phyloP scores from a whole-genome alignment of 2,329 filamentous ascomycete species.

The Monilinia fructigena region DNA sequence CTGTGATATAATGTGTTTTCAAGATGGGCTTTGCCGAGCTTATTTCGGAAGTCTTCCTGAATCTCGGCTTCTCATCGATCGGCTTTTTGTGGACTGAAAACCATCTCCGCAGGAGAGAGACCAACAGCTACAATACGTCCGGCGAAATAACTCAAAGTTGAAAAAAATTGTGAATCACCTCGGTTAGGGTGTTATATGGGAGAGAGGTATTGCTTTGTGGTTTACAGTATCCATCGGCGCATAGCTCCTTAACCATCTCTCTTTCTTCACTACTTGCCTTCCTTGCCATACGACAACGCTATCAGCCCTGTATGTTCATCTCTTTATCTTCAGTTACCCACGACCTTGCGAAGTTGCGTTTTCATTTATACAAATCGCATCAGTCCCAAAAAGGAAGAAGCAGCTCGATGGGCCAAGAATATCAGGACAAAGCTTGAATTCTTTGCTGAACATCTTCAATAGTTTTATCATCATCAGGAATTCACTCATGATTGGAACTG shows the following conservation, averaged over 20 bases:
- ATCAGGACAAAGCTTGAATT: conserved; percentile 3
- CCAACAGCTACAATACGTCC: no score
- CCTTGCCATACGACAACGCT: conserved; percentile 18
- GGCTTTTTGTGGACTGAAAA: no score
- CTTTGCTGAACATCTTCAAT: not conserved
- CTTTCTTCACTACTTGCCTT: no score
- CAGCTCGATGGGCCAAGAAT: not conserved
- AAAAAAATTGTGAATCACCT: no score
- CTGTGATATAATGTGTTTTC: no score
- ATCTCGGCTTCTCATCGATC: no score
- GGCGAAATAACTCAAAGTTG: no score
- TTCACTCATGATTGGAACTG: not conserved
- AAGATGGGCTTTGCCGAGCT: no score
- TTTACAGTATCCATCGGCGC: conserved; percentile 28
- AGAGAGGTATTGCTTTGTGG: conserved; percentile 10
- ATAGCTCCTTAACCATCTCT: not conserved
- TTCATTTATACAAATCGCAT: conserved; percentile 25
- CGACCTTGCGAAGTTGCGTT: conserved; percentile 1
- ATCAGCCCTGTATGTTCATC: conserved; percentile 15
- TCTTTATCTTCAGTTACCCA: conserved; percentile 16
- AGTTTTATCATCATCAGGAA: not conserved
- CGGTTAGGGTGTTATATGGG: no score
- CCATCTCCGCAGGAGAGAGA: no score
- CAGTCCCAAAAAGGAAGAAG: conserved; percentile 15
- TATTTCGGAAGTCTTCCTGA: no score